Evolutionary conservation across 2,329 filamentous ascomycete species (phyloP).

Genomic region (Aspergillus viridinutans): DNA sequence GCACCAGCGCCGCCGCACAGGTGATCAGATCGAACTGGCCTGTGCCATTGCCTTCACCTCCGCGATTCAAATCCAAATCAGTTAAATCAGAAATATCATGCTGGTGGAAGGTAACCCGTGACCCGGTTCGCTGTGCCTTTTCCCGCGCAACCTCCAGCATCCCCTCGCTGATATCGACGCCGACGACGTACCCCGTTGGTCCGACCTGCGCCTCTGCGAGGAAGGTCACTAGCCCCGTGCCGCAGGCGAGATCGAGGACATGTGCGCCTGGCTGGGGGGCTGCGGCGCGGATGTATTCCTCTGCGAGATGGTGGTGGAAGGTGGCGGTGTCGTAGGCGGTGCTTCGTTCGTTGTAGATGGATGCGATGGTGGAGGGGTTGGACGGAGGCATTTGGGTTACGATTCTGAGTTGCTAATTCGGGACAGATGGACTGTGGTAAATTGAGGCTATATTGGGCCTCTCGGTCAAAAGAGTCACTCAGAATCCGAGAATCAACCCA

Average conservation of each 20-base stretch:
- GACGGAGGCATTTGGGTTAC: neutral
- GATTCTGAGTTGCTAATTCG: too few relatives aligned
- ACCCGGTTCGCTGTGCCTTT: neutral
- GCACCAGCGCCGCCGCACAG: slow-evolving; percentile 4
- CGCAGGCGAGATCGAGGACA: slow-evolving; percentile 4
- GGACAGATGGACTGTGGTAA: too few relatives aligned
- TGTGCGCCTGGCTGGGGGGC: neutral
- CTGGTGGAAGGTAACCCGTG: neutral
- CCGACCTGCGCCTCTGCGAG: neutral
- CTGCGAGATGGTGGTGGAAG: slow-evolving; percentile 1
- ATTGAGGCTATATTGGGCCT: too few relatives aligned
- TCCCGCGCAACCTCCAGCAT: slow-evolving; percentile 3
- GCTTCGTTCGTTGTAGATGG: slow-evolving; percentile 7
- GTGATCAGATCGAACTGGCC: slow-evolving; percentile 5
- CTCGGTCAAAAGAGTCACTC: too few relatives aligned
- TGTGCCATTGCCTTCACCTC: neutral
- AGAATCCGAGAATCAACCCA: neutral
- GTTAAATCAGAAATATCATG: slow-evolving; percentile 3
- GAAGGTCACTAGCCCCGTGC: slow-evolving; percentile 2
- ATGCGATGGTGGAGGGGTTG: neutral
- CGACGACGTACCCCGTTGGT: neutral
- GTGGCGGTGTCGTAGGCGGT: neutral
- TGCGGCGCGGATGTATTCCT: slow-evolving; percentile 3
- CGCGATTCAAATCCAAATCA: neutral
- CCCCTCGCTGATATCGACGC: slow-evolving; percentile 2